Conservation (phyloP, 1,284 basidiomycete genomes). For the Boletus semigastroideus region DNA sequence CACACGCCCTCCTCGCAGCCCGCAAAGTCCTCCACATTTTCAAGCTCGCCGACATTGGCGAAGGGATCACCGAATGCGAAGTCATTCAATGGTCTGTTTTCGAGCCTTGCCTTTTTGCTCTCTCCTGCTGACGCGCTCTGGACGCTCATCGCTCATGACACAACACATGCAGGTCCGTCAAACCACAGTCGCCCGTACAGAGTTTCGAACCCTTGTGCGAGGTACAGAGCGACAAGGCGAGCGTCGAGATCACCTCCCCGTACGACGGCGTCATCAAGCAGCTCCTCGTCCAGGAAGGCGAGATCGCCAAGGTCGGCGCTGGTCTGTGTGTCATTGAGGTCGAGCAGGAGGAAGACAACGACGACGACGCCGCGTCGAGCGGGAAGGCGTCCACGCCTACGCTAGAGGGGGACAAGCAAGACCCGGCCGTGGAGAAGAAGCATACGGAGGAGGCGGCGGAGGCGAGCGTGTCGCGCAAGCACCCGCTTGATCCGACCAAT, state of each 20-base stretch:
- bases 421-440: constrained; percentile 7
- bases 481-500: constrained; percentile 68
- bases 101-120: background rate
- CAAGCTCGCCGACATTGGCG: constrained; percentile 94
- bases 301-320: constrained; percentile 85
- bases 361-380: background rate
- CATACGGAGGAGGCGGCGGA: background rate
- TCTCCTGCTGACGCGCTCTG: background rate
- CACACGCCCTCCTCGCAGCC: constrained; percentile 35
- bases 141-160: too few species aligned
- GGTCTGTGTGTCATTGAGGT: constrained; percentile 84
- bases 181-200: constrained; percentile 57
- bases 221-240: constrained; percentile 93
- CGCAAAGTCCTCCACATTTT: constrained; percentile 64
- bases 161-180: constrained; percentile 50
- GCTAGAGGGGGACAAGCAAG: background rate
- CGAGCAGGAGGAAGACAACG: constrained; percentile 49
- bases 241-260: constrained; percentile 91
- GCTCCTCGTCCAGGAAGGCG: constrained; percentile 78
- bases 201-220: constrained; percentile 90
- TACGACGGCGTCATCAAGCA: constrained; percentile 77
- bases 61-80: constrained; percentile 90
- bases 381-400: background rate
- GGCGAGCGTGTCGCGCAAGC: constrained; percentile 29
- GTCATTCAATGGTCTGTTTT: constrained; percentile 74